A percentile compares a stretch with the other conserved stretches of the same genome.
These are phyloP conservation scores for Coffea eugenioides DNA, from an alignment of 257 asterid genomes.

Conservation along the genomic window DNA sequence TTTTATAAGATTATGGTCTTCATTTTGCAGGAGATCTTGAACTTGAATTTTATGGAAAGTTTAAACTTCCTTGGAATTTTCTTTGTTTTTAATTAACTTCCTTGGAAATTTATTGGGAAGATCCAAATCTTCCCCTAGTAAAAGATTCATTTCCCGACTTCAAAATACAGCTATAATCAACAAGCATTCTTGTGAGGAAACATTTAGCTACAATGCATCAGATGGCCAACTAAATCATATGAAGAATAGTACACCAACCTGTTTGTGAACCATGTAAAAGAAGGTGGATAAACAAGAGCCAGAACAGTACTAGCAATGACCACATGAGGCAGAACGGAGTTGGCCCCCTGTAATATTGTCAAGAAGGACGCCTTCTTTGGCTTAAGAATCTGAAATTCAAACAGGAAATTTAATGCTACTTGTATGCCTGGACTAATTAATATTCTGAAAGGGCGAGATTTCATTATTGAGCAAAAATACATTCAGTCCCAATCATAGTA, in stretches of 20 bases:
- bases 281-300: conserved; percentile 93
- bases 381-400: conserved; percentile 30
- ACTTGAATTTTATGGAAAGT: no score
- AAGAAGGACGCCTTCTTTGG: conserved; percentile 33
- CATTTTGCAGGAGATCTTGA: background rate
- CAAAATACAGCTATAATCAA: background rate
- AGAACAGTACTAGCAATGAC: conserved; percentile 82
- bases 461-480: background rate
- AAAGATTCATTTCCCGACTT: no score
- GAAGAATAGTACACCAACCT: conserved; percentile 44
- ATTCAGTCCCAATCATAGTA: background rate
- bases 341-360: conserved; percentile 69
- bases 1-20: no score
- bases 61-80: no score
- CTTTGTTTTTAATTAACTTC: no score
- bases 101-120: background rate
- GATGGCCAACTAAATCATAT: background rate
- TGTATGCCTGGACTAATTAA: background rate
- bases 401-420: background rate
- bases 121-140: background rate
- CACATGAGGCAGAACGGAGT: conserved; percentile 83
- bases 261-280: conserved; percentile 93
- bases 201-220: background rate
- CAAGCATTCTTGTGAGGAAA: background rate
- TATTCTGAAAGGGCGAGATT: background rate